These are phyloP conservation scores for Paramecium primaurelia DNA, from an alignment of 73 alveolate genomes.

Conservation along the genomic window DNA sequence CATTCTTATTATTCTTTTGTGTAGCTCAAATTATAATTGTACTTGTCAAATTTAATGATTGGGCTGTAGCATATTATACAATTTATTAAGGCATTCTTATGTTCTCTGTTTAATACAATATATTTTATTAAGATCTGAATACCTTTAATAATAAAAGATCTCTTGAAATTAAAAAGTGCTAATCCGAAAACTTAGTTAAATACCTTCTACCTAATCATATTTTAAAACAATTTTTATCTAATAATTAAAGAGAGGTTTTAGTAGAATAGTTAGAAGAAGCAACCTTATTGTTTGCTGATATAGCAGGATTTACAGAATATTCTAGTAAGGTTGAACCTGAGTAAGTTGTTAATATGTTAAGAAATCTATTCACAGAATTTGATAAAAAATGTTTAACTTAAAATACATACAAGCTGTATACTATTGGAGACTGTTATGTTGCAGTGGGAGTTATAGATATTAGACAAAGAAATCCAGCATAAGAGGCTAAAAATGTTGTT, in stretches of 20 bases:
- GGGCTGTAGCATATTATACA: conserved; percentile 11
- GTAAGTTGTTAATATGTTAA: conserved; percentile 79
- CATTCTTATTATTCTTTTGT: neutral
- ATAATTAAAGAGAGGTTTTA: conserved; percentile 72
- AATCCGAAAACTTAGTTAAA: conserved; percentile 1
- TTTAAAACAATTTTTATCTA: conserved; percentile 57
- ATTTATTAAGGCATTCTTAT: neutral
- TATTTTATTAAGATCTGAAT: neutral
- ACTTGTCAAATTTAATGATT: neutral
- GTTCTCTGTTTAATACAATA: neutral
- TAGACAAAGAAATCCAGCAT: conserved; percentile 74
- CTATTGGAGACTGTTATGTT: conserved; percentile 90
- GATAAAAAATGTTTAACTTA: conserved; percentile 77
- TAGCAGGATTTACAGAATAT: conserved; percentile 80
- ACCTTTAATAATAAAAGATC: conserved; percentile 20
- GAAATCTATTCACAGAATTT: conserved; percentile 74
- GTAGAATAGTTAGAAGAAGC: conserved; percentile 78
- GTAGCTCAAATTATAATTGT: neutral
- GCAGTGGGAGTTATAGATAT: conserved; percentile 81
- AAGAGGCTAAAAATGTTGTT: conserved; percentile 81
- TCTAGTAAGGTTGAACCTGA: conserved; percentile 78
- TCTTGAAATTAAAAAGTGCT: neutral
- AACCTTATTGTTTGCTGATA: conserved; percentile 85
- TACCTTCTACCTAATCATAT: conserved; percentile 50
- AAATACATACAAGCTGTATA: conserved; percentile 77